Evolutionary conservation across 108 stramenopile species (phyloP), one percentile per base, ranked within the genome.

Genomic region (Skeletonema tropicum): DNA sequence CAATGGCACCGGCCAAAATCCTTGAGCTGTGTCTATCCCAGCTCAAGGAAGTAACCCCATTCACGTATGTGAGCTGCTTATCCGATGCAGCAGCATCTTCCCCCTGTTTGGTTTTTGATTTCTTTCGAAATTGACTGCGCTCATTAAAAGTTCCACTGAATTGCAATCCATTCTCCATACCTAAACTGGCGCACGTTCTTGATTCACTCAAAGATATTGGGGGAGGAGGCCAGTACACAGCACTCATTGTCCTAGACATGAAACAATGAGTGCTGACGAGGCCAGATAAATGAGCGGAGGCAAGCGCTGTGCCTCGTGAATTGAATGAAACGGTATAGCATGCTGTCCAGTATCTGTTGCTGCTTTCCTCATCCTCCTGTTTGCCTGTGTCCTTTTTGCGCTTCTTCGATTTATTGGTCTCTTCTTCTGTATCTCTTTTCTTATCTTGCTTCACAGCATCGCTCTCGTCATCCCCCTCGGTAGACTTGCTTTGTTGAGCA

Each of bases 251-350:
- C 65, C 93, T 77, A 66, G 84, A 88, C 45, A 82, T 15, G 35
- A 85, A 79, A 42, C 87, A 87, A 76, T 84, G 87, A 10, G 87
- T 69, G 6, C 81, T 74, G 0, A 94, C 82, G 14, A 84, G 73
- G 10, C 91, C 93, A 64, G 80, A 86, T n/a, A 78, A 87, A 70
- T 94, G 91, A 59, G 88, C 91, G 21, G 84, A 86, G 29, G 91
- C 88, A 5, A 91, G 46, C 59, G 83, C 89, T 1, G 87, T 76
- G 46, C 93, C 93, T 0, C 90, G 85, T 5, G 85, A 81, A 77
- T 92, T 88, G 76, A 89, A 92, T 4, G 87, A 74, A 1, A 92
- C 82, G 39, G 81, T 67, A 71, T 88, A 86, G 65, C 88, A 90
- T 10, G 88, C 78, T 39, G 81, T 85, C 88, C 85, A 90, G 45